phyloP scores from a whole-genome alignment of 2,329 filamentous ascomycete genomes.

The Aspergillus aculeatus region DNA sequence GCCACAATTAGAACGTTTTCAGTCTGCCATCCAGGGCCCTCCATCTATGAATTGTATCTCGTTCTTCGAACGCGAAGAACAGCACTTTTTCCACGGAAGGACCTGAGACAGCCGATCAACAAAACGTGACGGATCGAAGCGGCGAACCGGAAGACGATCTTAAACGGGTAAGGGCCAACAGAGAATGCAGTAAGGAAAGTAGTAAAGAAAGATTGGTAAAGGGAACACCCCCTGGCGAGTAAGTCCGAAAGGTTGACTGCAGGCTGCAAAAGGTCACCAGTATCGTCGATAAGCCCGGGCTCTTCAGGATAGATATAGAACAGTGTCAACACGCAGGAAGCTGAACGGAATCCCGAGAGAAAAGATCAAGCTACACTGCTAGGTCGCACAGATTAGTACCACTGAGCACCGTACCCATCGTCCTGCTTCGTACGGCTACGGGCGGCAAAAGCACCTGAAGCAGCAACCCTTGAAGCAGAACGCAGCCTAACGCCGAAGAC shows the following conservation, averaged over 20 bases:
- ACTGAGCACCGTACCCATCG: constrained; percentile 51
- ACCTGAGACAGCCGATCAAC: constrained; percentile 14
- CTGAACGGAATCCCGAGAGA: constrained; percentile 17
- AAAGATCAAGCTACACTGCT: constrained; percentile 29
- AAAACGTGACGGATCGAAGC: constrained; percentile 32
- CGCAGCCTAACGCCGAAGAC: constrained; percentile 83
- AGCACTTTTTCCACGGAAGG: neutral
- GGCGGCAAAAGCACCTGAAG: constrained; percentile 49
- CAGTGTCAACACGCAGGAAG: constrained; percentile 29
- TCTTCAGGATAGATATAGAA: constrained; percentile 25
- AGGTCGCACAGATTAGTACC: constrained; percentile 44
- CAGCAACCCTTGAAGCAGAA: constrained; percentile 73
- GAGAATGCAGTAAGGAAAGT: constrained; percentile 34
- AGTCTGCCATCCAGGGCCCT: constrained; percentile 25
- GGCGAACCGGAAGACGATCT: constrained; percentile 35
- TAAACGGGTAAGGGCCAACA: constrained; percentile 35
- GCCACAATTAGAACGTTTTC: constrained; percentile 36
- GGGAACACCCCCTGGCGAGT: constrained; percentile 33
- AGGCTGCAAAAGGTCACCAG: constrained; percentile 30
- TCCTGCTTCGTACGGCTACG: constrained; percentile 55
- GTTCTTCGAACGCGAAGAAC: neutral
- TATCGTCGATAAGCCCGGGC: constrained; percentile 29
- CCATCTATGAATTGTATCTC: constrained; percentile 16
- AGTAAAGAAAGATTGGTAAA: constrained; percentile 26
- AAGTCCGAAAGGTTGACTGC: constrained; percentile 35